Evolutionary conservation across 768 basidiomycete genomes (phyloP).

Genomic region (Lentinula guzmanii): DNA sequence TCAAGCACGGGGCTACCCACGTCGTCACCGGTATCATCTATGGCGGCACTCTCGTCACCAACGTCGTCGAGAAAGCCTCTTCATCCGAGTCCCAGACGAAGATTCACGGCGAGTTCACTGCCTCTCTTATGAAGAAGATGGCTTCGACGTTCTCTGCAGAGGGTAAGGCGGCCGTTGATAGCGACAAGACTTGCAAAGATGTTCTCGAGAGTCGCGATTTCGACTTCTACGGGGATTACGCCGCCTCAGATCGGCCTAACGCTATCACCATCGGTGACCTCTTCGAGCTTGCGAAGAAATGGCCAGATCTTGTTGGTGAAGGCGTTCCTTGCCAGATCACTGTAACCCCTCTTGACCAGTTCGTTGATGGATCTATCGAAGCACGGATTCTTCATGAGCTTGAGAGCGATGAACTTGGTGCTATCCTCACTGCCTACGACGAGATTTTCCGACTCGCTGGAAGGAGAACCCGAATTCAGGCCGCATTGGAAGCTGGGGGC

Average conservation of each 20-base stretch:
- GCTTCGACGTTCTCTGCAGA: conserved; percentile 6
- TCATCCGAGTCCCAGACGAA: not conserved
- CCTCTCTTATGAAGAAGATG: conserved; percentile 7
- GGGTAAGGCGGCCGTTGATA: conserved; percentile 6
- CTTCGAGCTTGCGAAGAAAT: conserved; percentile 9
- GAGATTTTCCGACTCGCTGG: conserved; percentile 7
- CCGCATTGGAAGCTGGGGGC: not conserved
- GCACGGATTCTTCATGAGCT: conserved; percentile 6
- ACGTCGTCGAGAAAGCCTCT: not conserved
- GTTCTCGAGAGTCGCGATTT: conserved; percentile 6
- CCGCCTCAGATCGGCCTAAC: not conserved
- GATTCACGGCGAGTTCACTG: not conserved
- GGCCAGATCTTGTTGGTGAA: conserved; percentile 7
- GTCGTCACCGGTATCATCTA: conserved; percentile 13
- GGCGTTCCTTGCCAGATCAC: conserved; percentile 12
- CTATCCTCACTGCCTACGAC: conserved; percentile 5
- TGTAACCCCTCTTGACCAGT: conserved; percentile 9
- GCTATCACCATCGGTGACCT: conserved; percentile 10
- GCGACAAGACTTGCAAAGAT: conserved; percentile 9
- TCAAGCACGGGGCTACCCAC: conserved; percentile 9
- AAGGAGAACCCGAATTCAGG: conserved; percentile 1
- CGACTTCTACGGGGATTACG: not conserved
- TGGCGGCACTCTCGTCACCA: conserved; percentile 11
- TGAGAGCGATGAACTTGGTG: conserved; percentile 5
- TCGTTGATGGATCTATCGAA: conserved; percentile 5